Conservation (phyloP, 805 yeast species). For the Maudiozyma serrabonitensis region DNA sequence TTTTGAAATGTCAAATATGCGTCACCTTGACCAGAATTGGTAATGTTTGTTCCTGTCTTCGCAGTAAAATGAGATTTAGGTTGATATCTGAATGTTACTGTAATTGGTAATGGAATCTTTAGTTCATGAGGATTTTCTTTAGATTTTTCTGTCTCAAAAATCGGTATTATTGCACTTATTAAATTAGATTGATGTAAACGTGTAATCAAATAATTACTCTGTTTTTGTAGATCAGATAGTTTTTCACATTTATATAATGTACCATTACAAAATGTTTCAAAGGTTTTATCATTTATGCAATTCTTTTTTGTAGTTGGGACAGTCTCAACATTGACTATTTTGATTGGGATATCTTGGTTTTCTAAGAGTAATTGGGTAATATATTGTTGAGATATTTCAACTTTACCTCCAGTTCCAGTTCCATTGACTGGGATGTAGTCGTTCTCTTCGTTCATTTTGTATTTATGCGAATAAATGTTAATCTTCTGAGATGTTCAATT, state of each 20-base stretch:
- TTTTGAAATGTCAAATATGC: conserved; percentile 73
- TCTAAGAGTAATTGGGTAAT: conserved; percentile 6
- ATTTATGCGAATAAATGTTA: too few species aligned
- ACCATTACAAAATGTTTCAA: conserved; percentile 20
- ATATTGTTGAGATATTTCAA: conserved; percentile 6
- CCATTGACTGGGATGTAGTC: too few species aligned
- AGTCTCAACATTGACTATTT: conserved; percentile 16
- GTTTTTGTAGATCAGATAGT: conserved; percentile 18
- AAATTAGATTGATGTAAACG: conserved; percentile 16
- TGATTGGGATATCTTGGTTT: conserved; percentile 18
- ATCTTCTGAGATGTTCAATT: too few species aligned
- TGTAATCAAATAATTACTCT: conserved; percentile 20
- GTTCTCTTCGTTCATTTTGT: too few species aligned
- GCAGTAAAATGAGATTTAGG: conserved; percentile 46
- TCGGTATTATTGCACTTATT: conserved; percentile 5
- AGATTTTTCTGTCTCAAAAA: conserved; percentile 1
- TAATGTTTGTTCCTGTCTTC: conserved; percentile 90
- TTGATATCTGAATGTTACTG: conserved; percentile 5
- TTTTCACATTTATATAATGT: conserved; percentile 21
- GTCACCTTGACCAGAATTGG: conserved; percentile 82
- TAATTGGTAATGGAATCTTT: conserved; percentile 1
- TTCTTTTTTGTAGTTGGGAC: conserved; percentile 8
- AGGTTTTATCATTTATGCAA: conserved; percentile 13
- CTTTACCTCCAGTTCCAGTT: not conserved
- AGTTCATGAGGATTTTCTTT: not conserved